Evolutionary conservation across 495 filamentous ascomycete genomes (phyloP).

Genomic region (Pseudotulostoma volvatum): DNA sequence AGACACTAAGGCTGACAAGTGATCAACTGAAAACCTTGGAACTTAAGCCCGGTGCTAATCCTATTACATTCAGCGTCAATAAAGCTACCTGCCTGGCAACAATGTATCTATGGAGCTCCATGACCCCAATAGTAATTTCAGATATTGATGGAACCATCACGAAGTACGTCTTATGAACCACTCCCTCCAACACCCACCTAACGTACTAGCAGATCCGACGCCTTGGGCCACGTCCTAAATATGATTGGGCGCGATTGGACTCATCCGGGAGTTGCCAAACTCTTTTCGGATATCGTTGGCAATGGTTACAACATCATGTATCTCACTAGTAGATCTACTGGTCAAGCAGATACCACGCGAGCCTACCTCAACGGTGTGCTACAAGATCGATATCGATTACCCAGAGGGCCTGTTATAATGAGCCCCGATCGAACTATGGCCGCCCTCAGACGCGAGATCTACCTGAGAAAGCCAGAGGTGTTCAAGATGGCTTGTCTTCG

Average conservation of each 20-base stretch:
- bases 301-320: constrained; percentile 99
- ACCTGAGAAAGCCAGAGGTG: constrained; percentile 89
- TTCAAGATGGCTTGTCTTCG: constrained; percentile 99
- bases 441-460: constrained; percentile 85
- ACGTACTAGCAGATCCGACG: constrained; percentile 54
- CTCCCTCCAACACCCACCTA: not conserved
- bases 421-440: constrained; percentile 92
- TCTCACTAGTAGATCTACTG: constrained; percentile 83
- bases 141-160: constrained; percentile 99
- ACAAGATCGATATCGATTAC: constrained; percentile 75
- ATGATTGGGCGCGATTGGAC: constrained; percentile 99
- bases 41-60: constrained; percentile 69
- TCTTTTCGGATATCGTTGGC: constrained; percentile 86
- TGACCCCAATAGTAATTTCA: constrained; percentile 86
- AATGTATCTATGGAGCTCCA: constrained; percentile 86
- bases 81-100: constrained; percentile 75
- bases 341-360: constrained; percentile 81
- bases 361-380: constrained; percentile 79
- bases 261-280: constrained; percentile 85
- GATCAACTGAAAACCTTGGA: constrained; percentile 82
- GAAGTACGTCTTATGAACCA: constrained; percentile 42
- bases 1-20: constrained; percentile 90
- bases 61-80: constrained; percentile 93
- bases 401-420: constrained; percentile 83
- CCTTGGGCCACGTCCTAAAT: constrained; percentile 90